Evolutionary conservation across 352 stramenopile genomes (phyloP).

Genomic region (Thraustochytrium striatum): DNA sequence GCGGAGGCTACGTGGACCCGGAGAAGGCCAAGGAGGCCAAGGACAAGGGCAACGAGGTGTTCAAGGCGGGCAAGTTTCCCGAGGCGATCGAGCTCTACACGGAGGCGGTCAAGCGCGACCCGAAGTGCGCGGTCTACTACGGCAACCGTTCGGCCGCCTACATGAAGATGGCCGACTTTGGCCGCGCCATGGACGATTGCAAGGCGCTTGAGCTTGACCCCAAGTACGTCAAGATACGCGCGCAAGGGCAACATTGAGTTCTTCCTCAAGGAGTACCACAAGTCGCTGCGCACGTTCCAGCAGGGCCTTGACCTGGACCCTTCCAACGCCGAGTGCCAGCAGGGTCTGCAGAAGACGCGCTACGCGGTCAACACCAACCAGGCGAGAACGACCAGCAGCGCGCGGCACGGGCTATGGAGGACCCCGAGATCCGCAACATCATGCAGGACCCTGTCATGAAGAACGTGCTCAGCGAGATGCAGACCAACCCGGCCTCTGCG

Average conservation of each 20-base stretch:
- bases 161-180: conserved; percentile 95
- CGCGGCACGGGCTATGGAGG: conserved; percentile 92
- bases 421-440: conserved; percentile 98
- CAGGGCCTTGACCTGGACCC: conserved; percentile 89
- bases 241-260: conserved; percentile 97
- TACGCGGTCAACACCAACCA: conserved; percentile 38
- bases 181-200: conserved; percentile 75
- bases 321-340: conserved; percentile 87
- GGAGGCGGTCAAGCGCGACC: conserved; percentile 98
- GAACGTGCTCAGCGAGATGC: conserved; percentile 95
- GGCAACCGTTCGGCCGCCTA: conserved; percentile 96
- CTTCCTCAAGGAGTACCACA: conserved; percentile 98
- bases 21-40: conserved; percentile 95
- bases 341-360: conserved; percentile 88
- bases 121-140: conserved; percentile 93
- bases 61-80: conserved; percentile 90
- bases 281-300: conserved; percentile 93
- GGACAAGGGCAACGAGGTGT: conserved; percentile 95
- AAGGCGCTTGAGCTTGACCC: conserved; percentile 95
- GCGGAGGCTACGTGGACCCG: conserved; percentile 91
- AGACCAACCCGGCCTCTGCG: conserved; percentile 83
- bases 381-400: conserved; percentile 92
- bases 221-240: conserved; percentile 99
- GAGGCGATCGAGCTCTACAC: conserved; percentile 86
- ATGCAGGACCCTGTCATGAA: conserved; percentile 94